These are phyloP conservation scores for Russula sp. DNA, from an alignment of 768 basidiomycete genomes.

Conservation along the genomic window DNA sequence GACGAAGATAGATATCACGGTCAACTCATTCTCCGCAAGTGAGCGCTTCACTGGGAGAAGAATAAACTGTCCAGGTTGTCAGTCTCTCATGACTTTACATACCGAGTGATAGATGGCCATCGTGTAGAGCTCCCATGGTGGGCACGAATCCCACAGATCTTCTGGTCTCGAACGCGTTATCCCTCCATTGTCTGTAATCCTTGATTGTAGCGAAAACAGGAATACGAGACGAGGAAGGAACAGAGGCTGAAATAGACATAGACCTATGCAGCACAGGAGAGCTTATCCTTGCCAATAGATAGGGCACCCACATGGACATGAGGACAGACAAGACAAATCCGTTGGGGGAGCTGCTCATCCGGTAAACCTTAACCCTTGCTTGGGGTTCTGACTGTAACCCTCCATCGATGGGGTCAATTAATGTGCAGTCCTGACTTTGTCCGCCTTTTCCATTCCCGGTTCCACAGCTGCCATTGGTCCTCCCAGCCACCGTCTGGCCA, in stretches of 20 bases:
- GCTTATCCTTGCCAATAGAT: not conserved
- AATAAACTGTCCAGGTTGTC: not conserved
- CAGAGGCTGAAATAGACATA: not conserved
- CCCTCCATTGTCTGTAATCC: conserved; percentile 68
- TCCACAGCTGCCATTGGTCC: conserved; percentile 64
- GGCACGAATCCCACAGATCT: conserved; percentile 89
- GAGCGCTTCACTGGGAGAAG: conserved; percentile 59
- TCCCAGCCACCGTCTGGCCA: conserved; percentile 77
- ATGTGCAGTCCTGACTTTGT: conserved; percentile 10
- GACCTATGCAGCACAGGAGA: not conserved
- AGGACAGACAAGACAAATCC: not conserved
- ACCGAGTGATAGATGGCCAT: conserved; percentile 91
- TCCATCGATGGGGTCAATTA: not conserved
- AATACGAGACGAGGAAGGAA: conserved; percentile 32
- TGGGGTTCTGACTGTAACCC: not conserved
- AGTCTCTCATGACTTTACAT: conserved; percentile 24
- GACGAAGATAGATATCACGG: conserved; percentile 93
- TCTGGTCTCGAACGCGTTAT: conserved; percentile 44
- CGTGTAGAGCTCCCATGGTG: conserved; percentile 96
- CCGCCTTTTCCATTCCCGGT: conserved; percentile 44
- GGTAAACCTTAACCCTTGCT: not conserved
- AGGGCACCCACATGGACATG: not conserved
- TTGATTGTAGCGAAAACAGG: conserved; percentile 51
- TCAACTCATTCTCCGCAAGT: conserved; percentile 70
- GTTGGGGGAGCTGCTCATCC: not conserved